Evolutionary conservation across 805 yeast species (phyloP).

Genomic region (Brettanomyces naardenensis): DNA sequence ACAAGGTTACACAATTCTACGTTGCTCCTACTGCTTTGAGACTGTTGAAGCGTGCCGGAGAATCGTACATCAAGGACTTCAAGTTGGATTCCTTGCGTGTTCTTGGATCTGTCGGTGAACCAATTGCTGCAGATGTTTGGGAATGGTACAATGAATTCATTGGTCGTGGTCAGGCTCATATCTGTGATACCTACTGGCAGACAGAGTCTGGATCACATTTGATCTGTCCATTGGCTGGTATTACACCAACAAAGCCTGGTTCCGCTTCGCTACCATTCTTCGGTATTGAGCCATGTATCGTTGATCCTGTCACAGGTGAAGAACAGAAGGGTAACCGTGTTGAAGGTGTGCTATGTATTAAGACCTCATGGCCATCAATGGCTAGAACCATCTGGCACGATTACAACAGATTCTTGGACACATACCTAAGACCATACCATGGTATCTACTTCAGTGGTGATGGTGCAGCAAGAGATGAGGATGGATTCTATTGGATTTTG

Average conservation of each 20-base stretch:
- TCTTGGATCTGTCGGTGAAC: constrained; percentile 81
- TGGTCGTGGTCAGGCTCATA: constrained; percentile 63
- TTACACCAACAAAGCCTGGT: constrained; percentile 79
- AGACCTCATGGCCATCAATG: constrained; percentile 77
- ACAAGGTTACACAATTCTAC: constrained; percentile 70
- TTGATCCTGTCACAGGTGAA: constrained; percentile 68
- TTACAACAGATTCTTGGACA: constrained; percentile 66
- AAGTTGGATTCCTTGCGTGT: constrained; percentile 60
- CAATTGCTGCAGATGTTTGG: constrained; percentile 81
- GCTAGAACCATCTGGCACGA: constrained; percentile 78
- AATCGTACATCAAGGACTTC: constrained; percentile 48
- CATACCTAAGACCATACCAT: constrained; percentile 76
- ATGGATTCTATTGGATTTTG: constrained; percentile 78
- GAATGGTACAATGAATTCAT: constrained; percentile 73
- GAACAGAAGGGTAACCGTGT: constrained; percentile 63
- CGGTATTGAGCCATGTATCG: constrained; percentile 65
- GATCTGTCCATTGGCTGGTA: constrained; percentile 68
- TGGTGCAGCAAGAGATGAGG: constrained; percentile 81
- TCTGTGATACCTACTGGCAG: constrained; percentile 85
- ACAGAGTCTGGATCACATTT: constrained; percentile 81
- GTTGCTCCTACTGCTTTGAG: constrained; percentile 83
- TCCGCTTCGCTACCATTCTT: constrained; percentile 80
- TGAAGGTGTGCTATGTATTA: constrained; percentile 74
- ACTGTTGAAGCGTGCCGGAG: constrained; percentile 69
- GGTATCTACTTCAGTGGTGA: constrained; percentile 84